Conservation (phyloP, 2,329 filamentous ascomycete genomes). For the Xylariales sp. region DNA sequence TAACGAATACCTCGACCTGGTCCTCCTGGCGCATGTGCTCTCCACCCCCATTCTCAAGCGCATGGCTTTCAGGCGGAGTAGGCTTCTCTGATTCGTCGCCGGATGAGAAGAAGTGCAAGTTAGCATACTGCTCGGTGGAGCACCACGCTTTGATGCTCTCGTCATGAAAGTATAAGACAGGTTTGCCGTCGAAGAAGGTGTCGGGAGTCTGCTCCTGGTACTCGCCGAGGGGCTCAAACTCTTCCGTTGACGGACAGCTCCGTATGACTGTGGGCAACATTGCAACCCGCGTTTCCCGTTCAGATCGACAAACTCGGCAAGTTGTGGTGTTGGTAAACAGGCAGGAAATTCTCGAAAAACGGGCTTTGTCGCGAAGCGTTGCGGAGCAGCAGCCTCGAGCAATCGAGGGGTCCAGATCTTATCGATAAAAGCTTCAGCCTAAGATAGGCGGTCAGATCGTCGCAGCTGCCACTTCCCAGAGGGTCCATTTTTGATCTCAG, state of each 20-base stretch:
- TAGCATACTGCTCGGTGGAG: slow-evolving; percentile 47
- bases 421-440: too few species aligned
- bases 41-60: slow-evolving; percentile 26
- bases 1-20: slow-evolving; percentile 53
- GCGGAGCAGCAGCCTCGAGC: too few species aligned
- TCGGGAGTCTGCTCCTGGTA: slow-evolving; percentile 69
- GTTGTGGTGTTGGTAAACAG: too few species aligned
- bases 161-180: slow-evolving; percentile 64
- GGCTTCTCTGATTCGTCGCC: slow-evolving; percentile 16
- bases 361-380: too few species aligned
- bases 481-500: too few species aligned
- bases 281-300: too few species aligned
- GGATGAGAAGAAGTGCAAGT: slow-evolving; percentile 48
- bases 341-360: too few species aligned
- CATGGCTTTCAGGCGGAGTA: slow-evolving; percentile 26
- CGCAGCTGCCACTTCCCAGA: too few species aligned
- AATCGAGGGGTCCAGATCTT: too few species aligned
- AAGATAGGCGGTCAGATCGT: too few species aligned
- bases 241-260: slow-evolving; percentile 48
- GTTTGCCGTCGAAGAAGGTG: slow-evolving; percentile 67
- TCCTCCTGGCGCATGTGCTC: slow-evolving; percentile 31
- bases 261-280: slow-evolving; percentile 53
- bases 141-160: slow-evolving; percentile 54
- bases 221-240: slow-evolving; percentile 62
- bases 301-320: too few species aligned